A percentile compares a stretch with the other conserved stretches of the same genome.
phyloP scores from a whole-genome alignment of 345 rosid genomes.

The Gossypium raimondii region DNA sequence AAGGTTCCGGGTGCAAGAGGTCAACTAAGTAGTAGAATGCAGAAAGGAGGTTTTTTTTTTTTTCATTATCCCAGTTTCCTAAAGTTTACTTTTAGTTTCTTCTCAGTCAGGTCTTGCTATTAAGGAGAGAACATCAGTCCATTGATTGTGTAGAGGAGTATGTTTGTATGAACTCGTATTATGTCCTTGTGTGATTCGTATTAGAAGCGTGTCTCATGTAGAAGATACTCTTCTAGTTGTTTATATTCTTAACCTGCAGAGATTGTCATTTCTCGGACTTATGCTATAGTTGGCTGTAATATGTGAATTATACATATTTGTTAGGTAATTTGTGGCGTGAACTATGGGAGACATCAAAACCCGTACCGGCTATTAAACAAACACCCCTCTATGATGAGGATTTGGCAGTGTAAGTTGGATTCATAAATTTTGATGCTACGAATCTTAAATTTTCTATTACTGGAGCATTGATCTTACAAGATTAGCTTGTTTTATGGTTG shows the following conservation, averaged over 20 bases:
- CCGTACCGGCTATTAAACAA: slow-evolving; percentile 86
- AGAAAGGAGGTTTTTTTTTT: slow-evolving; percentile 66
- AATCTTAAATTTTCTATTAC: slow-evolving; percentile 9
- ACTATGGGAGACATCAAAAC: slow-evolving; percentile 90
- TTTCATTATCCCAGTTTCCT: slow-evolving; percentile 10
- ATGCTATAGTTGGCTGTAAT: background rate
- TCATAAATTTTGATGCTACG: background rate
- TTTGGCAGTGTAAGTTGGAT: slow-evolving; percentile 76
- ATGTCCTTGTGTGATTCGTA: background rate
- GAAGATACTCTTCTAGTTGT: background rate
- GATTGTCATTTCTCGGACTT: background rate
- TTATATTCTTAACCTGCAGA: background rate
- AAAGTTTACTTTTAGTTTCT: slow-evolving; percentile 5
- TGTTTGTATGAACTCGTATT: background rate
- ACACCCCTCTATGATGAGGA: slow-evolving; percentile 91
- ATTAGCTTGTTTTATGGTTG: slow-evolving; percentile 12
- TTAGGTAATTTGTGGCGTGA: slow-evolving; percentile 93
- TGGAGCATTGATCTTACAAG: slow-evolving; percentile 6
- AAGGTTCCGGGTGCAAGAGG: slow-evolving; percentile 53
- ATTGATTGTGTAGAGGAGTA: background rate
- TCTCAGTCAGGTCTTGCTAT: background rate
- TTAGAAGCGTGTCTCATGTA: background rate
- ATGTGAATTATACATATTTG: slow-evolving; percentile 4
- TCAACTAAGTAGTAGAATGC: slow-evolving; percentile 91
- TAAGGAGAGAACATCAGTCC: background rate